Evolutionary conservation across 2,329 filamentous ascomycete genomes (phyloP), one percentile per base, ranked within the genome.

Genomic region (Botryotinia narcissicola): DNA sequence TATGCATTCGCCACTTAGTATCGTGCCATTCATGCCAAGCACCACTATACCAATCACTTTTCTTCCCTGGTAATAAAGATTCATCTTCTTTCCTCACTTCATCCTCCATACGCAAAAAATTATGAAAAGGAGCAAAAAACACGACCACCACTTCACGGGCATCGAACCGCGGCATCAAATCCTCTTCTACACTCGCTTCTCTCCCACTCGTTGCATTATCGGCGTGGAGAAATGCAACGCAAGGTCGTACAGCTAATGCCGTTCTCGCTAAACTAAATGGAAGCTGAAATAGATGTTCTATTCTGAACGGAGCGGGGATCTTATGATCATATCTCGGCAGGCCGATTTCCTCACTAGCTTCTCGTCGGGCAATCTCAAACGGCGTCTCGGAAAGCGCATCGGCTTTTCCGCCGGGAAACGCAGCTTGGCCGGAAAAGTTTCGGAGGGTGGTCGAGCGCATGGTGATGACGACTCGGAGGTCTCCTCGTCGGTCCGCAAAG

Each of bases 281-380:
- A 4, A 98, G 86, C 80, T 92, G 89, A 84, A 94, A 97, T 61
- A 98, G 89, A 80, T 96, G 92, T 83, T 98, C 95, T 77, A 98
- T 91, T 72, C 87, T 86, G 83, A 97, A 98, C 1, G 93, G 93
- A 20, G 85, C 84, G 2, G 93, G 93, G 44, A 97, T 87, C 74
- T 88, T 88, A 73, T 81, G 79, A 80, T 94, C 89, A 77, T 90
- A 86, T 79, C 91, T 86, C 1, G 95, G 93, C 4, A 98, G 89
- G 1, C 95, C 95, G 76, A 98, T 97, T 82, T 98, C 95, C 82
- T 98, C 95, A 81, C 88, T 92, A 1, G 95, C 95, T 85, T 98
- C 95, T 76, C 95, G 90, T 35, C 95, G 90, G 14, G 95, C 94
- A 70, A 95, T 97, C 80, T 95, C 88, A 89, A 88, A 91, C 16